phyloP scores from a whole-genome alignment of 495 filamentous ascomycete species.

The Neurospora sp. region DNA sequence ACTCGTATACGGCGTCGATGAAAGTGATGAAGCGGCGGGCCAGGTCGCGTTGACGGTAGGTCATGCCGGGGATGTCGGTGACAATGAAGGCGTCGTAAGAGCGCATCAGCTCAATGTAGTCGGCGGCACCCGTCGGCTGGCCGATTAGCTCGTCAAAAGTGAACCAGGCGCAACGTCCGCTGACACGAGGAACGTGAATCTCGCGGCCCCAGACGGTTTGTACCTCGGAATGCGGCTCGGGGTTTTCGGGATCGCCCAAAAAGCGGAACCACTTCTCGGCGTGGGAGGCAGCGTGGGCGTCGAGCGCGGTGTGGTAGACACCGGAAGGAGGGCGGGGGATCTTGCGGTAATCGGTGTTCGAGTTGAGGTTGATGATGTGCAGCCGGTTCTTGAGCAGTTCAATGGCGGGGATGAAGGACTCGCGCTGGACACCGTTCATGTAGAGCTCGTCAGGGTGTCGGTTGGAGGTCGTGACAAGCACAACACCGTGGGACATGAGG shows the following conservation, averaged over 20 bases:
- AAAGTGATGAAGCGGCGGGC: constrained; percentile 94
- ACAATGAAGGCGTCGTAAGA: constrained; percentile 88
- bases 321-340: constrained; percentile 87
- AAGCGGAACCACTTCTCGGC: constrained; percentile 92
- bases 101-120: constrained; percentile 87
- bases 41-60: constrained; percentile 70
- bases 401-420: constrained; percentile 92
- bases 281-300: constrained; percentile 64
- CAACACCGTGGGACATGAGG: constrained; percentile 92
- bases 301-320: constrained; percentile 79
- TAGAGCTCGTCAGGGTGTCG: constrained; percentile 92
- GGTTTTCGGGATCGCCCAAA: constrained; percentile 69
- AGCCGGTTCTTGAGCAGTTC: constrained; percentile 75
- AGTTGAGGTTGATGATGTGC: constrained; percentile 87
- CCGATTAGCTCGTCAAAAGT: constrained; percentile 86
- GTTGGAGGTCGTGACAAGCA: constrained; percentile 94
- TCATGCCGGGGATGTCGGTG: constrained; percentile 89
- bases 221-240: constrained; percentile 63
- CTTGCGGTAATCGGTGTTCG: constrained; percentile 92
- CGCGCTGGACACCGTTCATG: constrained; percentile 93
- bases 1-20: constrained; percentile 86
- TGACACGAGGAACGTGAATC: constrained; percentile 77
- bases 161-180: constrained; percentile 80
- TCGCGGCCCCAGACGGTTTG: constrained; percentile 93
- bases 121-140: constrained; percentile 76